A percentile compares a stretch with the other conserved stretches of the same genome.
Evolutionary conservation across 345 rosid genomes (phyloP).

Genomic region (Moricandia arvensis): DNA sequence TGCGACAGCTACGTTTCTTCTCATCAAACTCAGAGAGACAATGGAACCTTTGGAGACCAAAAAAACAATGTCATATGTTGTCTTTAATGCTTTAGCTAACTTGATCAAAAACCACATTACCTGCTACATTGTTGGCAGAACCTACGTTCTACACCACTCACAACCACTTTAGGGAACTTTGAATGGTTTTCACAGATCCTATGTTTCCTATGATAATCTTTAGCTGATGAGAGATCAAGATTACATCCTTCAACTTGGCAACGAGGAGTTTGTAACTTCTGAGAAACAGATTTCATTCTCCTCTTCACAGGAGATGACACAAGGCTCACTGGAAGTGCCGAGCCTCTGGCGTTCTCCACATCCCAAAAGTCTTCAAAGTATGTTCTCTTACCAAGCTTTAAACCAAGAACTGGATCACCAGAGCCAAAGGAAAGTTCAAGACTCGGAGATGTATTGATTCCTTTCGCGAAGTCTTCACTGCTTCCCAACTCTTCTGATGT

Average conservation of each 20-base stretch:
- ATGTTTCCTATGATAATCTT: slow-evolving; percentile 2
- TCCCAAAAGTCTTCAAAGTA: slow-evolving; percentile 12
- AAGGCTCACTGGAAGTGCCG: background rate
- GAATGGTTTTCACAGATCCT: slow-evolving; percentile 8
- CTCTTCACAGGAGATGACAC: background rate
- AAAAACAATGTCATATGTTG: background rate
- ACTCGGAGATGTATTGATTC: background rate
- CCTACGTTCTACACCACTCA: slow-evolving; percentile 76
- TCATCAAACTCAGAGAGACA: slow-evolving; percentile 84
- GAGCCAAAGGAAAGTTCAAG: slow-evolving; percentile 6
- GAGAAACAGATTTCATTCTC: background rate
- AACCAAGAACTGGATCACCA: slow-evolving; percentile 4
- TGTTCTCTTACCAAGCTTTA: slow-evolving; percentile 4
- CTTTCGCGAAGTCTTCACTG: background rate
- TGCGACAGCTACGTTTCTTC: slow-evolving; percentile 89
- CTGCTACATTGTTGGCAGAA: slow-evolving; percentile 99
- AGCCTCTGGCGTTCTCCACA: background rate
- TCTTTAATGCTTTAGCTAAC: background rate
- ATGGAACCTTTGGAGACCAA: slow-evolving; percentile 62
- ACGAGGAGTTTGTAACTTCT: background rate
- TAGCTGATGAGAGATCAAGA: background rate
- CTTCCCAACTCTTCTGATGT: background rate
- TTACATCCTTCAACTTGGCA: slow-evolving; percentile 7
- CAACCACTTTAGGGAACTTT: slow-evolving; percentile 58
- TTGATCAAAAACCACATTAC: slow-evolving; percentile 31